Percentiles rank a stretch among this genome's conserved stretches.
These are phyloP conservation scores for Candida andamanensis DNA, from an alignment of 805 yeast genomes.

Conservation along the genomic window DNA sequence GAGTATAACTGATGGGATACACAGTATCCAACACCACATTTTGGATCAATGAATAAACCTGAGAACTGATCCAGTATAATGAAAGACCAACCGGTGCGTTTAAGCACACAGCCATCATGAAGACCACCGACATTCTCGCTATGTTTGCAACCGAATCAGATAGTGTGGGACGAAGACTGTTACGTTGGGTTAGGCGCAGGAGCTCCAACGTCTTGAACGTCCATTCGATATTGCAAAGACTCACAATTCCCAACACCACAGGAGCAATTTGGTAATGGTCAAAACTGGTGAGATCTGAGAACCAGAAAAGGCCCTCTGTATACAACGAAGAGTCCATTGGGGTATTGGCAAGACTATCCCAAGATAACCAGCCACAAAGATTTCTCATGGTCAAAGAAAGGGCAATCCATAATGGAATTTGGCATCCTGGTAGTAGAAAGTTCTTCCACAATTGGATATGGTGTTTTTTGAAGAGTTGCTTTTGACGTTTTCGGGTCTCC, in stretches of 20 bases:
- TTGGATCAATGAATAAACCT: constrained; percentile 68
- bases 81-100: constrained; percentile 83
- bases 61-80: constrained; percentile 89
- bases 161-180: constrained; percentile 49
- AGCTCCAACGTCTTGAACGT: constrained; percentile 60
- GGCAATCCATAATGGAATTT: constrained; percentile 82
- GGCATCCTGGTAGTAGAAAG: constrained; percentile 67
- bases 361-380: constrained; percentile 62
- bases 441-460: constrained; percentile 80
- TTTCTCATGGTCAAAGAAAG: constrained; percentile 72
- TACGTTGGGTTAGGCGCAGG: constrained; percentile 38
- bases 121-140: constrained; percentile 69
- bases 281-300: constrained; percentile 50
- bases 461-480: constrained; percentile 58
- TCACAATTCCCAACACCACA: constrained; percentile 59
- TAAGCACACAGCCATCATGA: constrained; percentile 76
- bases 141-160: constrained; percentile 63
- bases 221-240: constrained; percentile 80
- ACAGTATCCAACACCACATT: constrained; percentile 63
- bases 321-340: constrained; percentile 49
- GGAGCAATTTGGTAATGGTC: constrained; percentile 69
- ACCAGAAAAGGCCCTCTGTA: constrained; percentile 58
- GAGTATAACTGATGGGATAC: constrained; percentile 54
- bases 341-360: constrained; percentile 36
- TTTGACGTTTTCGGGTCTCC: constrained; percentile 74